These are phyloP conservation scores for Bipolaris sorokiniana DNA, from an alignment of 2,329 filamentous ascomycete species.

Conservation along the genomic window DNA sequence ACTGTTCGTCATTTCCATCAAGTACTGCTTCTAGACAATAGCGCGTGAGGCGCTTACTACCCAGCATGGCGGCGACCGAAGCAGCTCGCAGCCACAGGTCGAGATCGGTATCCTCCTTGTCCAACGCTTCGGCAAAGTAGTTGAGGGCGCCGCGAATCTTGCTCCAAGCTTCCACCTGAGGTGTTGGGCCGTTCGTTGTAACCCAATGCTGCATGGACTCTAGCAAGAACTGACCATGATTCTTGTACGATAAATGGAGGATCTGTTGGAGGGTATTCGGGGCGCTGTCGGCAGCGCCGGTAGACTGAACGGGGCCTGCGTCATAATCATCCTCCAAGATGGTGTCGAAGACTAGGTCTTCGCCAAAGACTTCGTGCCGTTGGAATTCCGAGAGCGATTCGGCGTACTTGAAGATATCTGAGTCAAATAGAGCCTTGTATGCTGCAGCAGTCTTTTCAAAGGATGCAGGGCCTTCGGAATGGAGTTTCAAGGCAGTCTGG, in stretches of 20 bases:
- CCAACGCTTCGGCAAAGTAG: slow-evolving; percentile 66
- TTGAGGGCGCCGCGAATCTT: slow-evolving; percentile 49
- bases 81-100: slow-evolving; percentile 68
- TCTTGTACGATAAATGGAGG: slow-evolving; percentile 92
- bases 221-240: slow-evolving; percentile 89
- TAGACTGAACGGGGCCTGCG: slow-evolving; percentile 52
- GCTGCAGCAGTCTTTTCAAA: slow-evolving; percentile 79
- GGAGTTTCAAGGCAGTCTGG: slow-evolving; percentile 86
- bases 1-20: slow-evolving; percentile 64
- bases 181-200: slow-evolving; percentile 40
- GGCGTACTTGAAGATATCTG: slow-evolving; percentile 91
- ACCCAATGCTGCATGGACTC: slow-evolving; percentile 68
- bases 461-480: slow-evolving; percentile 80
- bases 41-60: slow-evolving; percentile 64
- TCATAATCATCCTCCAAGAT: slow-evolving; percentile 50
- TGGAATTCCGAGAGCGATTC: slow-evolving; percentile 87
- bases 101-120: slow-evolving; percentile 68
- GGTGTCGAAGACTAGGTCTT: slow-evolving; percentile 51
- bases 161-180: slow-evolving; percentile 40
- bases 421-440: slow-evolving; percentile 84
- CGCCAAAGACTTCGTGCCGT: slow-evolving; percentile 64
- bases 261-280: slow-evolving; percentile 86
- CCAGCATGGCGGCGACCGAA: slow-evolving; percentile 62
- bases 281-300: slow-evolving; percentile 71
- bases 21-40: slow-evolving; percentile 69